Percentiles rank a stretch among this genome's conserved stretches.
These are phyloP conservation scores for Solanum gracilifrons DNA, from an alignment of 257 asterid genomes.

Conservation along the genomic window DNA sequence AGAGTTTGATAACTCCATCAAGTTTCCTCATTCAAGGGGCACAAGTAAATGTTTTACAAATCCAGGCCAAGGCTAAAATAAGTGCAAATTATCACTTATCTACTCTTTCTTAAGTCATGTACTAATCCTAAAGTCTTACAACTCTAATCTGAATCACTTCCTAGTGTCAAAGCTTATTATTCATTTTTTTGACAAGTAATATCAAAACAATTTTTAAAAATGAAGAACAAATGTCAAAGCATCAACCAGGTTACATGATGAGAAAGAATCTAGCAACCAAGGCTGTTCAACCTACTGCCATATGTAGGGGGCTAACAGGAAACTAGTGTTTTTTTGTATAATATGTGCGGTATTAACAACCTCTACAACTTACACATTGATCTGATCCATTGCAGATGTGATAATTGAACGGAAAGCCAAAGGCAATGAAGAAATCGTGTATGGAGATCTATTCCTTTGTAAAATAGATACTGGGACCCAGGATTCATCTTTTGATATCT, in stretches of 20 bases:
- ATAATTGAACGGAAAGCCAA: constrained; percentile 68
- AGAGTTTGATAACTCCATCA: background rate
- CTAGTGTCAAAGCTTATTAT: background rate
- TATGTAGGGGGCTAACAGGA: background rate
- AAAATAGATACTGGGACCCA: constrained; percentile 85
- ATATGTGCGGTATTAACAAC: background rate
- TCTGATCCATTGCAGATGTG: constrained; percentile 84
- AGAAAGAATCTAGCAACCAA: background rate
- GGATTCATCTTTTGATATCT: constrained; percentile 76
- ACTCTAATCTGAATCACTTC: background rate
- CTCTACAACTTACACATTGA: constrained; percentile 52
- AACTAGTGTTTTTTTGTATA: background rate
- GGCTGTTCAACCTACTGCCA: background rate
- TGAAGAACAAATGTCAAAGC: background rate
- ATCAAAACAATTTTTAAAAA: background rate
- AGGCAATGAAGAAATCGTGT: constrained; percentile 82
- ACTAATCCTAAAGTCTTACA: background rate
- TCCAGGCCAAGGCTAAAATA: background rate
- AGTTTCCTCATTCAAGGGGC: background rate
- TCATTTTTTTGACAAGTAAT: background rate
- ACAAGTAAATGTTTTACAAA: background rate
- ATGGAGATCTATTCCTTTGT: constrained; percentile 91
- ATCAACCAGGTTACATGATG: background rate
- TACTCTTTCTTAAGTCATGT: background rate
- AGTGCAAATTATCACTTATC: background rate